phyloP scores from a whole-genome alignment of 2,329 filamentous ascomycete genomes.

The Colletotrichum aenigma region DNA sequence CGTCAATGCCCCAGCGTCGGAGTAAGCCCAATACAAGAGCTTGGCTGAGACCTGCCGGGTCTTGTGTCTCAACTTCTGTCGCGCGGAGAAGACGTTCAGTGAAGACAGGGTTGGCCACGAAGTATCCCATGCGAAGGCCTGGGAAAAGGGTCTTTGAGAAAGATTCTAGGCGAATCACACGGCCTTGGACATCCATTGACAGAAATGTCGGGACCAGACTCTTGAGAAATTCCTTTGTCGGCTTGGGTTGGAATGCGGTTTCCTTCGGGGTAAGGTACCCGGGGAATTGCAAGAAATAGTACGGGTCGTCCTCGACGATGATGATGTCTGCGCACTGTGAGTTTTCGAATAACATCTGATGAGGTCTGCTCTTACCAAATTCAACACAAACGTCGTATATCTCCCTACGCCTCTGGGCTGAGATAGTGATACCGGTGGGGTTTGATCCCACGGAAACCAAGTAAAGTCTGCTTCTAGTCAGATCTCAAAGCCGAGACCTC shows the following conservation, averaged over 20 bases:
- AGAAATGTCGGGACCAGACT: constrained; percentile 26
- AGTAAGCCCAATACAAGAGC: constrained; percentile 27
- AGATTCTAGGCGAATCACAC: constrained; percentile 28
- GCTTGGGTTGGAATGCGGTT: neutral
- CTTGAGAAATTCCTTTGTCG: constrained; percentile 19
- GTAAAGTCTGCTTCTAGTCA: constrained; percentile 23
- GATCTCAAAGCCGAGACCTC: neutral
- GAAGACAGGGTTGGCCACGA: constrained; percentile 41
- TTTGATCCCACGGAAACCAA: constrained; percentile 64
- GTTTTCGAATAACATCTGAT: constrained; percentile 59
- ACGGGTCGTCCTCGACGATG: constrained; percentile 69
- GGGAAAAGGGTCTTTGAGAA: constrained; percentile 53
- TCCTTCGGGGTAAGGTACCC: neutral
- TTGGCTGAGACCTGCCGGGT: constrained; percentile 71
- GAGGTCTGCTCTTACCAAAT: constrained; percentile 54
- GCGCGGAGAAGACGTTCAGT: constrained; percentile 31
- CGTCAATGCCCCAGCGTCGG: constrained; percentile 73
- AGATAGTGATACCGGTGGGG: constrained; percentile 71
- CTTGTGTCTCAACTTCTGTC: constrained; percentile 63
- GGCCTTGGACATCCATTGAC: constrained; percentile 27
- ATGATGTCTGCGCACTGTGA: constrained; percentile 34
- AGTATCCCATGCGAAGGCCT: constrained; percentile 71
- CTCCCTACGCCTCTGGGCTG: constrained; percentile 57
- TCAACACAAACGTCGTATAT: constrained; percentile 52
- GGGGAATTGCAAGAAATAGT: constrained; percentile 43